Evolutionary conservation across 371 early-diverging fungal species (phyloP).

Genomic region (Globomyces sp.): DNA sequence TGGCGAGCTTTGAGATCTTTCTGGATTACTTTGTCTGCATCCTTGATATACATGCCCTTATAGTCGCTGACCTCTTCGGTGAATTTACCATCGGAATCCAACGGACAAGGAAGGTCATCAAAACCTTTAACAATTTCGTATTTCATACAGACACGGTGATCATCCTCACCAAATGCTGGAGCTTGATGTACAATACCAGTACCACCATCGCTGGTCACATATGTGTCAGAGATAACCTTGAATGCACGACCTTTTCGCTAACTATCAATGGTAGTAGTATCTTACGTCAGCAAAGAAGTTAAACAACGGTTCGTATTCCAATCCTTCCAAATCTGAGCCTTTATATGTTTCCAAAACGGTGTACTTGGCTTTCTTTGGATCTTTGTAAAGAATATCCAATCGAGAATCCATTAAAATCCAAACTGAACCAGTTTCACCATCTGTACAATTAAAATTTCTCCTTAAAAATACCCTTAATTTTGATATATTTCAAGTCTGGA

Average conservation of each 20-base stretch:
- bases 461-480: slow-evolving; percentile 72
- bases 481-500: slow-evolving; percentile 92
- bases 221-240: slow-evolving; percentile 85
- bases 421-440: slow-evolving; percentile 68
- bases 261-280: not conserved
- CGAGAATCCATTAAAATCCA: slow-evolving; percentile 88
- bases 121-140: slow-evolving; percentile 83
- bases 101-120: slow-evolving; percentile 91
- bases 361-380: slow-evolving; percentile 92
- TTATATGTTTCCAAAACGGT: slow-evolving; percentile 74
- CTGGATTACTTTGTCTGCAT: slow-evolving; percentile 96
- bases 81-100: slow-evolving; percentile 93
- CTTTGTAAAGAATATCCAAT: slow-evolving; percentile 87
- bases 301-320: slow-evolving; percentile 93
- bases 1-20: slow-evolving; percentile 84
- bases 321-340: slow-evolving; percentile 86
- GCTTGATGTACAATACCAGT: slow-evolving; percentile 99
- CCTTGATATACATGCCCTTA: slow-evolving; percentile 92
- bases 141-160: slow-evolving; percentile 94
- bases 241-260: slow-evolving; percentile 73
- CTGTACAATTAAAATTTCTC: slow-evolving; percentile 18
- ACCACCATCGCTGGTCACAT: slow-evolving; percentile 96
- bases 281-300: slow-evolving; percentile 61
- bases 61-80: slow-evolving; percentile 83
- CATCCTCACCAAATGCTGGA: slow-evolving; percentile 99